Conservation (phyloP, 352 stramenopile species). For the Peronospora destructor region DNA sequence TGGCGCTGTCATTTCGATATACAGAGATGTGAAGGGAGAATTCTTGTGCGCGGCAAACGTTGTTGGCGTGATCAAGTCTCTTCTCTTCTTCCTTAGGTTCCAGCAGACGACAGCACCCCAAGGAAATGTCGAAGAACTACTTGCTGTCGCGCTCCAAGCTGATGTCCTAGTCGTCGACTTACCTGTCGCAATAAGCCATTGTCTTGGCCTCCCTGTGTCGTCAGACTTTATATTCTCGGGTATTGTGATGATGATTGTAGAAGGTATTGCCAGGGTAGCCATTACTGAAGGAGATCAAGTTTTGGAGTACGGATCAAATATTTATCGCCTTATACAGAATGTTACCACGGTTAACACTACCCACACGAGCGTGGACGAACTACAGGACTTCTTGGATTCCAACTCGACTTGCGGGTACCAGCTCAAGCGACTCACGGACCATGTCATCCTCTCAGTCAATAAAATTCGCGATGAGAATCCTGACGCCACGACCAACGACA, state of each 20-base stretch:
- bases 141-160: conserved; percentile 15
- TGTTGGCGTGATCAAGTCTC: conserved; percentile 15
- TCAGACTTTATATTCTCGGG: conserved; percentile 11
- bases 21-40: conserved; percentile 1
- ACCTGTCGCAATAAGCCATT: conserved; percentile 18
- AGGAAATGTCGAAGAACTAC: conserved; percentile 10
- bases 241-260: conserved; percentile 20
- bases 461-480: conserved; percentile 7
- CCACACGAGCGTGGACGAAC: conserved; percentile 6
- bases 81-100: conserved; percentile 18
- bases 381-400: conserved; percentile 16
- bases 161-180: conserved; percentile 21
- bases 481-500: conserved; percentile 6
- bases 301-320: conserved; percentile 12
- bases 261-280: conserved; percentile 15
- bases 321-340: conserved; percentile 13
- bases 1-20: conserved; percentile 5
- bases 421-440: conserved; percentile 20
- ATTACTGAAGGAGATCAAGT: conserved; percentile 21
- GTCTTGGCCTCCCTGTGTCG: conserved; percentile 15
- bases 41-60: conserved; percentile 22
- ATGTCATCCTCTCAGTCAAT: conserved; percentile 14
- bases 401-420: conserved; percentile 19
- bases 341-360: conserved; percentile 6
- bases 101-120: conserved; percentile 12